Conservation (phyloP, 2,329 filamentous ascomycete species). For the Diplocarpon rosae region DNA sequence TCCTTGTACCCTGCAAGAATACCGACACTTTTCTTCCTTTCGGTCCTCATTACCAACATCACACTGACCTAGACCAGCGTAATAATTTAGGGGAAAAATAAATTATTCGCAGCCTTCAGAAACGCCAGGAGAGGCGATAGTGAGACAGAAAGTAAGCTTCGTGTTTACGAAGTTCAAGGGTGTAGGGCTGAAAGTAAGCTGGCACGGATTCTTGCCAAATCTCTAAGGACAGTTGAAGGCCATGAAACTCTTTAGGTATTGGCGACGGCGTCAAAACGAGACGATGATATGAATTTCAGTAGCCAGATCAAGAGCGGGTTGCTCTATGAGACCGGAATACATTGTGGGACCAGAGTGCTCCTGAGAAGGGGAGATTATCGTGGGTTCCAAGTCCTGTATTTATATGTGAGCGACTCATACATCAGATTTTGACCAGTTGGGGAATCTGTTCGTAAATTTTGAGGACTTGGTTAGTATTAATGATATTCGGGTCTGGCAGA, state of each 20-base stretch:
- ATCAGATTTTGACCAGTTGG: neutral
- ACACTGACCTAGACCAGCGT: constrained; percentile 30
- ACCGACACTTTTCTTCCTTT: constrained; percentile 26
- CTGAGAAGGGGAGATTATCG: constrained; percentile 28
- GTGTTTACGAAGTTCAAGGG: constrained; percentile 27
- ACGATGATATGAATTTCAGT: constrained; percentile 35
- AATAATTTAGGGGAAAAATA: constrained; percentile 33
- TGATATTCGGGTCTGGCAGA: constrained; percentile 11
- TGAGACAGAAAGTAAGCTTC: constrained; percentile 30
- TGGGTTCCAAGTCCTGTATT: constrained; percentile 27
- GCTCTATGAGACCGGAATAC: constrained; percentile 33
- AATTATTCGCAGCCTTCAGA: constrained; percentile 33
- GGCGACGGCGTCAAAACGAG: constrained; percentile 33
- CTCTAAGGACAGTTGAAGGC: constrained; percentile 31
- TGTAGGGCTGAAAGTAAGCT: constrained; percentile 29
- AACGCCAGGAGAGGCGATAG: constrained; percentile 30
- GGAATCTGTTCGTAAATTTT: constrained; percentile 15
- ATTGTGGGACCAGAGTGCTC: constrained; percentile 31
- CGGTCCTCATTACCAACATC: constrained; percentile 21
- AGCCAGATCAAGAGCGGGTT: constrained; percentile 32
- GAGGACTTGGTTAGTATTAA: constrained; percentile 11
- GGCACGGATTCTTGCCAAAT: too few species aligned
- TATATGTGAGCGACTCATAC: neutral
- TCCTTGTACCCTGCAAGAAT: constrained; percentile 31
- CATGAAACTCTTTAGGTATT: constrained; percentile 31